Evolutionary conservation across 306 rosid species (phyloP).

Genomic region (Sphenostylis stenocarpa): DNA sequence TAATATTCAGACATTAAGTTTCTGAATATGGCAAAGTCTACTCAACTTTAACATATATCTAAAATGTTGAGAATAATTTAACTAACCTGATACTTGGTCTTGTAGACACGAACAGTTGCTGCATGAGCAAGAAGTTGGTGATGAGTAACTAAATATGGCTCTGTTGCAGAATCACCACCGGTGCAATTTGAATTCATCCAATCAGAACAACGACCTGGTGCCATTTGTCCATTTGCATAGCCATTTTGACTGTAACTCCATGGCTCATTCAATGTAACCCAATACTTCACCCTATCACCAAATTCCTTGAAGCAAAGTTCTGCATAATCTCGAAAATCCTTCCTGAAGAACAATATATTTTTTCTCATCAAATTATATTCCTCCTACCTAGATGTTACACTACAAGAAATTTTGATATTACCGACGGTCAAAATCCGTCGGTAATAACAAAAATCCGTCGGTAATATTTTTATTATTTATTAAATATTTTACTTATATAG

Average conservation of each 20-base stretch:
- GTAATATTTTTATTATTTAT: too few species aligned
- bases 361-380: not conserved
- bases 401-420: too few species aligned
- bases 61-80: not conserved
- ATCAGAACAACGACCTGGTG: not conserved
- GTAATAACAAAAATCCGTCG: too few species aligned
- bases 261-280: not conserved
- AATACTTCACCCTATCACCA: not conserved
- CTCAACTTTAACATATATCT: not conserved
- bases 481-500: too few species aligned
- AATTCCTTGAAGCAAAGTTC: not conserved
- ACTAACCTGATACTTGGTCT: slow-evolving; percentile 17
- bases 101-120: not conserved
- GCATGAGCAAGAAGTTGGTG: slow-evolving; percentile 21
- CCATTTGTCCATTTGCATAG: not conserved
- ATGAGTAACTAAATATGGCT: not conserved
- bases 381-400: not conserved
- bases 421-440: too few species aligned
- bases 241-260: not conserved
- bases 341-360: not conserved
- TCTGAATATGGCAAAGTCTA: not conserved
- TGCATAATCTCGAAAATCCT: not conserved
- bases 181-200: not conserved
- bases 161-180: not conserved
- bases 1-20: not conserved